A percentile compares a stretch with the other conserved stretches of the same genome.
phyloP scores from a whole-genome alignment of 2,329 filamentous ascomycete species.

The Bipolaris bicolor region DNA sequence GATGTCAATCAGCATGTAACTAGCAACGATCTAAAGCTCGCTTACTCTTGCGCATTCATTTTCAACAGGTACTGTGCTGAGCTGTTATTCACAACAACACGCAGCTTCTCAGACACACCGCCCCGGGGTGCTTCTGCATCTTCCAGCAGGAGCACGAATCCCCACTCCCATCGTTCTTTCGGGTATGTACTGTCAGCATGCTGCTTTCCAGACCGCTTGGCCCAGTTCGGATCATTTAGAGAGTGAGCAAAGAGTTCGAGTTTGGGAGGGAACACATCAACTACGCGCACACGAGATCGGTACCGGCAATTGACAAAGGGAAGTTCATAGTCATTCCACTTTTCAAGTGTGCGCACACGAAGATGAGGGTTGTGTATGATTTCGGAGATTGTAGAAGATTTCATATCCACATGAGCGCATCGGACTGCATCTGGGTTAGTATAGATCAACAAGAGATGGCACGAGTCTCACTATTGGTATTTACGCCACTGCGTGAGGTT shows the following conservation, averaged over 20 bases:
- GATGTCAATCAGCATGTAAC: constrained; percentile 11
- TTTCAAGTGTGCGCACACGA: constrained; percentile 32
- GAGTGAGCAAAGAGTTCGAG: constrained; percentile 72
- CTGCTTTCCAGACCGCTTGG: constrained; percentile 48
- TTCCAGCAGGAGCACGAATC: constrained; percentile 79
- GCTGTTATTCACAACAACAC: constrained; percentile 67
- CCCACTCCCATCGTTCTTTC: constrained; percentile 76
- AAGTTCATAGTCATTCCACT: constrained; percentile 55
- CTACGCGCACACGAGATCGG: constrained; percentile 72
- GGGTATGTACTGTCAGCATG: constrained; percentile 40
- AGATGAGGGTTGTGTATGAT: constrained; percentile 58
- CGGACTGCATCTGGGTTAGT: constrained; percentile 51
- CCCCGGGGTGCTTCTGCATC: constrained; percentile 58
- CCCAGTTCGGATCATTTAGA: constrained; percentile 47
- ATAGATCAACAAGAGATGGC: background rate
- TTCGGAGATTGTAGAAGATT: constrained; percentile 44
- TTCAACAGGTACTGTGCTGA: constrained; percentile 64
- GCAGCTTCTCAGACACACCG: constrained; percentile 55
- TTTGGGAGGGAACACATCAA: constrained; percentile 76
- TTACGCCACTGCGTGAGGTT: constrained; percentile 31
- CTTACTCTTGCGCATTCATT: constrained; percentile 62
- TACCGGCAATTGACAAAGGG: constrained; percentile 80
- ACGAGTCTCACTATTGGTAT: constrained; percentile 50
- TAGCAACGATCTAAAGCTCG: background rate
- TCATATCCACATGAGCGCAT: constrained; percentile 51